phyloP scores from a whole-genome alignment of 2,329 filamentous ascomycete genomes.

The Epichloe amarillans region DNA sequence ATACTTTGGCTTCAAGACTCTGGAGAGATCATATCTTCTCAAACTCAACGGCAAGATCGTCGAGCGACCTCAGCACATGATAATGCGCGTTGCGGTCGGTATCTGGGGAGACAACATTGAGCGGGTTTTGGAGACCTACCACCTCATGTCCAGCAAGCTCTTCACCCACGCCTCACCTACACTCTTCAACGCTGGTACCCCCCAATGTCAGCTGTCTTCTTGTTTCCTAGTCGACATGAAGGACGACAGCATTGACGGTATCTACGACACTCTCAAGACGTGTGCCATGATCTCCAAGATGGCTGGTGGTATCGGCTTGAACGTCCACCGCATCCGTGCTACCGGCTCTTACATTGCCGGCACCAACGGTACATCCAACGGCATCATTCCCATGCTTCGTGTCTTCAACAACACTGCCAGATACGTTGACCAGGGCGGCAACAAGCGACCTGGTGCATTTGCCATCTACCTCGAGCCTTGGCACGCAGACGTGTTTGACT shows the following conservation, averaged over 20 bases:
- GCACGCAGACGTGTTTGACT: conserved; percentile 96
- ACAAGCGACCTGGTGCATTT: conserved; percentile 97
- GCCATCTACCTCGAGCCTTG: conserved; percentile 98
- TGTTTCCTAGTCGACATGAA: conserved; percentile 99
- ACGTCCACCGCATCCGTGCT: conserved; percentile 90
- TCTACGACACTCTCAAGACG: conserved; percentile 97
- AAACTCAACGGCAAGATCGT: conserved; percentile 93
- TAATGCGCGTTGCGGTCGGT: conserved; percentile 96
- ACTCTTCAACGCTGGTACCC: conserved; percentile 97
- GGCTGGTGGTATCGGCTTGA: conserved; percentile 92
- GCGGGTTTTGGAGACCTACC: conserved; percentile 92
- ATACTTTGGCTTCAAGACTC: conserved; percentile 99
- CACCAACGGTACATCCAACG: conserved; percentile 96
- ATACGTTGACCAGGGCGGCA: conserved; percentile 97
- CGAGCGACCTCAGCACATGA: conserved; percentile 97
- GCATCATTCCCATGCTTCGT: conserved; percentile 92
- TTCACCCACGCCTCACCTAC: conserved; percentile 98
- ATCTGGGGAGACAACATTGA: conserved; percentile 94
- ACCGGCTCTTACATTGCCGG: conserved; percentile 97
- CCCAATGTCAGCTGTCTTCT: conserved; percentile 85
- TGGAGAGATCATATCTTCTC: conserved; percentile 94
- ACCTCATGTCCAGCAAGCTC: conserved; percentile 96
- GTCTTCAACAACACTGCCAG: conserved; percentile 99
- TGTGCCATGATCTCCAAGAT: conserved; percentile 99
- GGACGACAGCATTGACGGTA: conserved; percentile 97